Percentiles rank a stretch among this genome's conserved stretches.
Conservation (phyloP, 768 basidiomycete genomes). For the Tricholoma sp. region DNA sequence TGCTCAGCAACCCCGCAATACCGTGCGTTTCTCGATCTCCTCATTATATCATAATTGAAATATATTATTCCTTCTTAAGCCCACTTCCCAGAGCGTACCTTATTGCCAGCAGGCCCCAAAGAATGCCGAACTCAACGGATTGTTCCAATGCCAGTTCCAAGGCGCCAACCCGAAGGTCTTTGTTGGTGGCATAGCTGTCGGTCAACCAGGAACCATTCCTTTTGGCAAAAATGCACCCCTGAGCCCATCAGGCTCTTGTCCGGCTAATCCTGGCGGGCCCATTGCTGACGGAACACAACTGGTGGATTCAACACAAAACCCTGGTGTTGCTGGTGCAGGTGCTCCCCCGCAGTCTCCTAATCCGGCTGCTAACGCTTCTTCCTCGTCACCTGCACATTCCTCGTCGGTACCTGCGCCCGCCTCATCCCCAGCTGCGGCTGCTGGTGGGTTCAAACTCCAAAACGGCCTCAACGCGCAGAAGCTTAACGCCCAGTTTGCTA, state of each 20-base stretch:
- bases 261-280: conserved; percentile 41
- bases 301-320: conserved; percentile 25
- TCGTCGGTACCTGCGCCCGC: conserved; percentile 1
- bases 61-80: conserved; percentile 20
- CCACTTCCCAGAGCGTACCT: conserved; percentile 36
- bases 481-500: conserved; percentile 35
- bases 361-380: conserved; percentile 10
- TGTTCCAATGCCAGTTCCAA: conserved; percentile 57
- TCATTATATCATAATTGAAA: background rate
- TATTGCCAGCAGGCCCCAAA: conserved; percentile 52
- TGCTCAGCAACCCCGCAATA: conserved; percentile 53
- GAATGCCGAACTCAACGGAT: conserved; percentile 47
- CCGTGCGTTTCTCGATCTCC: conserved; percentile 24
- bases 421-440: conserved; percentile 12
- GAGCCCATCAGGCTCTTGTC: conserved; percentile 46
- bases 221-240: conserved; percentile 37
- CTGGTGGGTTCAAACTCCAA: conserved; percentile 22
- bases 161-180: conserved; percentile 40
- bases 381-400: conserved; percentile 11
- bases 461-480: conserved; percentile 35
- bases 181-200: conserved; percentile 37
- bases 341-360: conserved; percentile 8
- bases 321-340: conserved; percentile 23
- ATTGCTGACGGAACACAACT: conserved; percentile 47
- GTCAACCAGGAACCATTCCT: conserved; percentile 47